Base-by-base conservation (phyloP, 2,329 filamentous ascomycete species). In the Monosporascus sp. region DNA sequence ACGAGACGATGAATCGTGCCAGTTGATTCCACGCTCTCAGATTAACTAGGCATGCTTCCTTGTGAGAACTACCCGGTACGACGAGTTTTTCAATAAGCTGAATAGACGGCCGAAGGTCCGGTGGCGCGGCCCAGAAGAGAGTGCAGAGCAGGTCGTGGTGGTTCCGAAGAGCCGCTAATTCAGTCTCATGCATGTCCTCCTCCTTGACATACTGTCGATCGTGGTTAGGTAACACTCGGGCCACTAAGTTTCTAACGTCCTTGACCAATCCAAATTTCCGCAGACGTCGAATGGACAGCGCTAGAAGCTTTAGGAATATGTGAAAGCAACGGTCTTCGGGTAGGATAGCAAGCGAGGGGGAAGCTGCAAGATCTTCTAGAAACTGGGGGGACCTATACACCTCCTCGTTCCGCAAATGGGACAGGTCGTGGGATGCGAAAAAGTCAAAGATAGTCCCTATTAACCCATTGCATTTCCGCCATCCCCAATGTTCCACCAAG, bases 61-160 rank as follows among this genome's bases (percentile, higher is more conserved):
- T 85, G 63, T 88, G 85, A 9, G 85, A 86, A 52, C 72, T 80
- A 20, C 74, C 77, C 0, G 84, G 80, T 18, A 72, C 66, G 3
- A 88, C 81, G 2, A 88, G 73, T 51, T 80, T 75, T 64, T 85
- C 80, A 11, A 88, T 76, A 20, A 82, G 70, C 51, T 77, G 74
- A 1, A 79, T 68, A 6, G 72, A 72, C 4, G 81, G 82, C 7
- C 84, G 76, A 48, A 81, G 62, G 3, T 78, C 76, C 2, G 74
- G 64, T 8, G 84, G 84, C 2, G 81, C 76, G 6, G 79, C 81
- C 83, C 84, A 88, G 63, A 81, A 88, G 5, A 88, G 72, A 1
- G 83, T 85, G 58, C 80, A 84, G 3, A 88, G 72, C 43, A 88
- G 76, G 64, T 88, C 85, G 54, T 88, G 85, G 55, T 88, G 85